Conservation (phyloP, 306 rosid species). For the Quercus variabilis region DNA sequence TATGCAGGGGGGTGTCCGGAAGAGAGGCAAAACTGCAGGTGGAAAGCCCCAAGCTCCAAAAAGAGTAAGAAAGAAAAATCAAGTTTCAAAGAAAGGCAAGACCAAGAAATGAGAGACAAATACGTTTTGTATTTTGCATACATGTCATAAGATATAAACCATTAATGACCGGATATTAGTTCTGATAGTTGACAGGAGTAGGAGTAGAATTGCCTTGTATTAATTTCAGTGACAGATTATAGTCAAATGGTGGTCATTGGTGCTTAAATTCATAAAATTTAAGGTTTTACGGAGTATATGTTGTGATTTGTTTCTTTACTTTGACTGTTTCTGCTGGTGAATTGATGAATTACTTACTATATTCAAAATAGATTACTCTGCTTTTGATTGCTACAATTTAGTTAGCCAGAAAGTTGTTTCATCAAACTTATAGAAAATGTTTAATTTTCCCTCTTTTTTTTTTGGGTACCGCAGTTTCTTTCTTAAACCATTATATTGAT, state of each 20-base stretch:
- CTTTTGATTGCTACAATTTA: too few relatives aligned
- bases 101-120: conserved; percentile 54
- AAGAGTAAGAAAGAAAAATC: conserved; percentile 64
- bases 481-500: neutral
- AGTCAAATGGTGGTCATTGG: conserved; percentile 13
- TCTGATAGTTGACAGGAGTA: conserved; percentile 12
- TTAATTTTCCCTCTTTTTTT: neutral
- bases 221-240: conserved; percentile 3
- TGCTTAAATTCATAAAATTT: conserved; percentile 1
- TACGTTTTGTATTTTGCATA: conserved; percentile 1
- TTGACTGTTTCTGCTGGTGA: neutral
- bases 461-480: neutral
- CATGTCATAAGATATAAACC: conserved; percentile 1
- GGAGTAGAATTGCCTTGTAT: conserved; percentile 13
- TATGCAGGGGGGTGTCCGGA: conserved; percentile 66
- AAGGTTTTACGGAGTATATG: neutral
- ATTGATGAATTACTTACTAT: neutral
- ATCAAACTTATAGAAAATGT: neutral
- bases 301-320: conserved; percentile 10
- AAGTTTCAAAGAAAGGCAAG: conserved; percentile 60
- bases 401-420: neutral
- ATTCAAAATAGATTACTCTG: neutral
- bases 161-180: neutral
- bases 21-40: conserved; percentile 61
- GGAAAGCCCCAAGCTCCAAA: conserved; percentile 71